phyloP scores from a whole-genome alignment of 345 rosid species.

The Salix purpurea region DNA sequence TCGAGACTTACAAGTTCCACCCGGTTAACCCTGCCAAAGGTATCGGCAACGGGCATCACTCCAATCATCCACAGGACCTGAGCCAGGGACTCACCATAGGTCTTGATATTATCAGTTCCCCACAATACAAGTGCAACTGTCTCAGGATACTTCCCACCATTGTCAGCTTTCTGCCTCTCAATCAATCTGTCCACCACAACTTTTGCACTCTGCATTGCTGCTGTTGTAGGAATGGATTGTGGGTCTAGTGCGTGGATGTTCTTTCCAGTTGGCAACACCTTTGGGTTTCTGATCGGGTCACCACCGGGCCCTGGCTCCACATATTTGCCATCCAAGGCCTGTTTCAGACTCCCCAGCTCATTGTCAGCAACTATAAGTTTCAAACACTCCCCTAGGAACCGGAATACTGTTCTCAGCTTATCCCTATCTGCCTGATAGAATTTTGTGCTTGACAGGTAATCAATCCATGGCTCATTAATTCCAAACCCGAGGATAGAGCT shows the following conservation, averaged over 20 bases:
- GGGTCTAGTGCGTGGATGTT: conserved; percentile 98
- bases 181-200: conserved; percentile 81
- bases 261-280: conserved; percentile 95
- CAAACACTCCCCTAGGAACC: conserved; percentile 81
- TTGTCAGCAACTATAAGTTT: conserved; percentile 91
- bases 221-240: conserved; percentile 92
- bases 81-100: conserved; percentile 93
- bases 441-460: conserved; percentile 75
- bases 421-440: conserved; percentile 88
- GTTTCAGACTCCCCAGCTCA: conserved; percentile 84
- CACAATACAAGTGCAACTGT: conserved; percentile 90
- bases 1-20: conserved; percentile 89
- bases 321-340: conserved; percentile 89
- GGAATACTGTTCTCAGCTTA: conserved; percentile 67
- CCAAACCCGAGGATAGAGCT: conserved; percentile 86
- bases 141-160: conserved; percentile 91
- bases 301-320: conserved; percentile 99
- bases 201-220: conserved; percentile 96
- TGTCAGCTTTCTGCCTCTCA: conserved; percentile 84
- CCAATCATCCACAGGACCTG: conserved; percentile 99
- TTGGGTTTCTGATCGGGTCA: conserved; percentile 95
- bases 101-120: conserved; percentile 98
- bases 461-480: conserved; percentile 93
- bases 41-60: conserved; percentile 79
- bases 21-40: conserved; percentile 87